Evolutionary conservation across 768 basidiomycete species (phyloP).

Genomic region (Pleurotus tuoliensis): DNA sequence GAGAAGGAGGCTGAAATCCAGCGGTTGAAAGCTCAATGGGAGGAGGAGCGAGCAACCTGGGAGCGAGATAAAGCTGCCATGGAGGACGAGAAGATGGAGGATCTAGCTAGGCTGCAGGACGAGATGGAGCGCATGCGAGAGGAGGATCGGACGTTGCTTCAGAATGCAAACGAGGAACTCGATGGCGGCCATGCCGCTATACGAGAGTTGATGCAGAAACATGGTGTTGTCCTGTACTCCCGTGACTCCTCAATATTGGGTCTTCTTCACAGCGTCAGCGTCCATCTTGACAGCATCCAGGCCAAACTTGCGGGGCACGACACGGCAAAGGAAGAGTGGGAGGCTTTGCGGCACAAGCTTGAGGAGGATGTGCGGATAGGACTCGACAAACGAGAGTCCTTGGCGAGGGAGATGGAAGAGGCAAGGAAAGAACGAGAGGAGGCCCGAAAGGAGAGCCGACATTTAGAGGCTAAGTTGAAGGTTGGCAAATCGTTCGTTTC

Average conservation of each 20-base stretch:
- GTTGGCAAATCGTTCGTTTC: slow-evolving; percentile 16
- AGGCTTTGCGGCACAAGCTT: slow-evolving; percentile 36
- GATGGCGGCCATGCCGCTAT: slow-evolving; percentile 46
- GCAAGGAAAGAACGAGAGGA: slow-evolving; percentile 49
- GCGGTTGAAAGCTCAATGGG: slow-evolving; percentile 34
- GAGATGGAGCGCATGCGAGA: slow-evolving; percentile 43
- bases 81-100: slow-evolving; percentile 47
- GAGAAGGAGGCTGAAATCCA: slow-evolving; percentile 36
- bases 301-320: slow-evolving; percentile 37
- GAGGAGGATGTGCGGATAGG: slow-evolving; percentile 48
- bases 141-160: slow-evolving; percentile 32
- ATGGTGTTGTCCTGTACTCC: slow-evolving; percentile 53
- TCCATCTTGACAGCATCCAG: slow-evolving; percentile 50
- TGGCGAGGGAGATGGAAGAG: slow-evolving; percentile 52
- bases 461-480: slow-evolving; percentile 35
- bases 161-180: slow-evolving; percentile 42
- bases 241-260: slow-evolving; percentile 47
- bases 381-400: slow-evolving; percentile 41
- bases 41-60: slow-evolving; percentile 46
- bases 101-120: slow-evolving; percentile 40
- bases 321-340: slow-evolving; percentile 45
- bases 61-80: slow-evolving; percentile 43
- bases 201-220: slow-evolving; percentile 47
- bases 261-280: slow-evolving; percentile 42
- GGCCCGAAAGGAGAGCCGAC: slow-evolving; percentile 35